A percentile compares a stretch with the other conserved stretches of the same genome.
Evolutionary conservation across 495 filamentous ascomycete species (phyloP).

Genomic region (Trichoderma asperelloides): DNA sequence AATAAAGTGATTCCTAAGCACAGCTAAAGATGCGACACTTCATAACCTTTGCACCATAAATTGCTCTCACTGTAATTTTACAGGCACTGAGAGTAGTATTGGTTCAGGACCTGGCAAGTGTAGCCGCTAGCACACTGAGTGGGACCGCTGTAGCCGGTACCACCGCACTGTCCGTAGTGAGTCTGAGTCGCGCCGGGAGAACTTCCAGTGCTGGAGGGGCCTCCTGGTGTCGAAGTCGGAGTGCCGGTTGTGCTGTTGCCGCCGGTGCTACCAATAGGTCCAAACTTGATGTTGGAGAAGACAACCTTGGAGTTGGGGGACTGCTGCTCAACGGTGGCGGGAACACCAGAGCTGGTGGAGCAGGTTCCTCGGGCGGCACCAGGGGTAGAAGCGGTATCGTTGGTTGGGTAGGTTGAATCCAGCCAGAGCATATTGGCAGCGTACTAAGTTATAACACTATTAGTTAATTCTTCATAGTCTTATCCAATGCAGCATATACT

Average conservation of each 20-base stretch:
- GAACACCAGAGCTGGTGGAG: slow-evolving; percentile 49
- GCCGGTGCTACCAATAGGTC: slow-evolving; percentile 55
- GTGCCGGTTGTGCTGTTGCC: neutral
- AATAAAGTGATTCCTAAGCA: neutral
- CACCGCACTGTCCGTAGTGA: slow-evolving; percentile 37
- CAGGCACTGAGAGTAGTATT: slow-evolving; percentile 35
- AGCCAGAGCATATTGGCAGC: slow-evolving; percentile 76
- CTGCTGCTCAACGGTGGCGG: slow-evolving; percentile 47
- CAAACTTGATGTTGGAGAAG: slow-evolving; percentile 63
- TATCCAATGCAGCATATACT: slow-evolving; percentile 9
- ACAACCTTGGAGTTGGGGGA: slow-evolving; percentile 43
- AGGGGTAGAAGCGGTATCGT: slow-evolving; percentile 40
- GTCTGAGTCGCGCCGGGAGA: slow-evolving; percentile 15
- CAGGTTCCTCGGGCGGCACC: slow-evolving; percentile 67
- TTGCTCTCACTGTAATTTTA: slow-evolving; percentile 14
- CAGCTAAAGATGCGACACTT: neutral
- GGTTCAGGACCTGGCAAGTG: slow-evolving; percentile 22
- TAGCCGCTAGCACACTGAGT: slow-evolving; percentile 30
- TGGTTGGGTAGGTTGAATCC: slow-evolving; percentile 63
- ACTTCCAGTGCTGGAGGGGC: neutral
- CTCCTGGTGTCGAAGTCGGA: no score
- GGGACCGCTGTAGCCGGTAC: slow-evolving; percentile 34
- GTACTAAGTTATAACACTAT: slow-evolving; percentile 32
- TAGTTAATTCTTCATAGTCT: neutral
- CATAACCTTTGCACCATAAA: neutral